Percentiles rank a stretch among this genome's conserved stretches.
These are phyloP conservation scores for Malassezia sp. DNA, from an alignment of 1,284 basidiomycete species.

Conservation along the genomic window DNA sequence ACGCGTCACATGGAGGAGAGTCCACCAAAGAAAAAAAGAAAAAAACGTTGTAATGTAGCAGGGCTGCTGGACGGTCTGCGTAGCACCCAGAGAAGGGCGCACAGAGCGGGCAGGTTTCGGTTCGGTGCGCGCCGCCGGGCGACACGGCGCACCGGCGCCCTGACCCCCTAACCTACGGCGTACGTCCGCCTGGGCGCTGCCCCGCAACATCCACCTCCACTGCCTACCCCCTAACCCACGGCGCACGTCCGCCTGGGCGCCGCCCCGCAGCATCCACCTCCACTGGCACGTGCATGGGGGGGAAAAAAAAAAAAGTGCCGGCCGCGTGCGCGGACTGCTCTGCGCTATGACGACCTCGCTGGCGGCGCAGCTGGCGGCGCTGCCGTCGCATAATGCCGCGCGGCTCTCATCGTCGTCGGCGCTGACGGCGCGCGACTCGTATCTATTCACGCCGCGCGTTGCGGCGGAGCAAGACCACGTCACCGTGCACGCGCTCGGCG, in stretches of 20 bases:
- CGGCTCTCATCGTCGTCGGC: conserved; percentile 57
- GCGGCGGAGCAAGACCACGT: conserved; percentile 54
- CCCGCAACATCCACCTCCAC: not conserved
- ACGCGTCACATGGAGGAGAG: no score
- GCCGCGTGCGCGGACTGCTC: not conserved
- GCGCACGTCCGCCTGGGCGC: no score
- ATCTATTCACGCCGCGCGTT: conserved; percentile 58
- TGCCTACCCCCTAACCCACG: no score
- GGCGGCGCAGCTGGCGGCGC: conserved; percentile 67
- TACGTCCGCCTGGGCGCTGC: no score
- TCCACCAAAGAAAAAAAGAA: not conserved
- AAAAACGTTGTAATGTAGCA: not conserved
- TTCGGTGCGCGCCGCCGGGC: no score
- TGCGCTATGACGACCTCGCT: conserved; percentile 62
- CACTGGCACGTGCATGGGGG: not conserved
- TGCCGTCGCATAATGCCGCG: conserved; percentile 66
- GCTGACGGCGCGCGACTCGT: conserved; percentile 58
- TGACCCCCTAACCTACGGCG: no score
- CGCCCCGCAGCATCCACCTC: not conserved
- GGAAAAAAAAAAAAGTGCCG: conserved; percentile 3
- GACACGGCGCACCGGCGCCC: no score
- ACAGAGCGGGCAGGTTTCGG: no score
- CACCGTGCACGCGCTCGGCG: conserved; percentile 69
- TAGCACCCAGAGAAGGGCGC: no score
- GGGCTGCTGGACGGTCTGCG: no score